A percentile compares a stretch with the other conserved stretches of the same genome.
Conservation (phyloP, 192 early-diverging fungal genomes). For the Podila verticillata region DNA sequence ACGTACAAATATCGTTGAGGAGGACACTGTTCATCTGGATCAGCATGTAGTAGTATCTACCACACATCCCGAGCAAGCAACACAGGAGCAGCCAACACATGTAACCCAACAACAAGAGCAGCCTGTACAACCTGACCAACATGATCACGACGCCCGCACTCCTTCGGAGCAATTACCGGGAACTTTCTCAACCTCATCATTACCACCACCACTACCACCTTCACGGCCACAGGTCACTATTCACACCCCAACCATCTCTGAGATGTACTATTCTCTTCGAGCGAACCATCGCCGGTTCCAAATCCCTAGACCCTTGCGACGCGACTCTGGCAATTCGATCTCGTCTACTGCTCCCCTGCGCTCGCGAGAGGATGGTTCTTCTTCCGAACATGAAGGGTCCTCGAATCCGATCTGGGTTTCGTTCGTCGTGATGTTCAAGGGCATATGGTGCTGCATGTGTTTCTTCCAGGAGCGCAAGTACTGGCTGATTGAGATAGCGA, state of each 20-base stretch:
- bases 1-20: too few relatives aligned
- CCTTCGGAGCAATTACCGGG: not conserved
- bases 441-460: not conserved
- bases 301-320: not conserved
- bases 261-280: not conserved
- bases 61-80: not conserved
- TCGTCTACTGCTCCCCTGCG: not conserved
- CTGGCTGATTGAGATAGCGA: slow-evolving; percentile 44
- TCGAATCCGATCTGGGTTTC: not conserved
- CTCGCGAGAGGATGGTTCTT: not conserved
- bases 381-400: not conserved
- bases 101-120: not conserved
- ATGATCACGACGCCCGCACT: not conserved
- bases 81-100: not conserved
- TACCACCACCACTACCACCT: not conserved
- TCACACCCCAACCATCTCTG: not conserved
- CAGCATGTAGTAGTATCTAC: too few relatives aligned
- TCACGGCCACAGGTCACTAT: not conserved
- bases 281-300: not conserved
- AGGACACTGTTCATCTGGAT: too few relatives aligned
- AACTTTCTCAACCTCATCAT: not conserved
- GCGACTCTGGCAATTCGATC: not conserved
- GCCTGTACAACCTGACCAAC: not conserved
- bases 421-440: not conserved
- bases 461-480: slow-evolving; percentile 18